Conservation (phyloP, 208 protist genomes). For the Endotrypanum monterogeii region DNA sequence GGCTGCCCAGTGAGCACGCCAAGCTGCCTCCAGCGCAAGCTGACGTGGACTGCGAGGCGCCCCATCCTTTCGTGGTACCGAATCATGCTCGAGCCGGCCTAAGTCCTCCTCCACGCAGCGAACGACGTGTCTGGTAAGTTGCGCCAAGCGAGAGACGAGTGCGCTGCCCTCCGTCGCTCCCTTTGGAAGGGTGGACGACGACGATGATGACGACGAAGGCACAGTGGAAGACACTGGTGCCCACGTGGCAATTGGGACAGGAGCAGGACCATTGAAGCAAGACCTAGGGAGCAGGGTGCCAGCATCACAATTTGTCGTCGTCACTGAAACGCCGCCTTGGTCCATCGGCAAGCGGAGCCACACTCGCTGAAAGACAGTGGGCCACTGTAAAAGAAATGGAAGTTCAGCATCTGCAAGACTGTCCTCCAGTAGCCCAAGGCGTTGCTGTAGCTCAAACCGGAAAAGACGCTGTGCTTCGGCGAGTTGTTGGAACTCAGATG, state of each 20-base stretch:
- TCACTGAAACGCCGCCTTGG: not conserved
- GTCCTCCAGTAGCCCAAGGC: constrained; percentile 79
- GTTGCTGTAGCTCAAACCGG: constrained; percentile 74
- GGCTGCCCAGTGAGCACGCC: constrained; percentile 29
- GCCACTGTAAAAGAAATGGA: constrained; percentile 59
- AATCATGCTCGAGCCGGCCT: constrained; percentile 2
- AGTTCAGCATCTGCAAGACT: constrained; percentile 67
- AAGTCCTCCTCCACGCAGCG: constrained; percentile 22
- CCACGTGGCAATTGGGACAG: not conserved
- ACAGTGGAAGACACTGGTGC: not conserved
- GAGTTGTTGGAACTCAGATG: constrained; percentile 26
- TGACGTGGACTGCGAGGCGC: constrained; percentile 25
- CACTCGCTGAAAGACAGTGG: constrained; percentile 49
- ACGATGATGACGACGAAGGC: no score
- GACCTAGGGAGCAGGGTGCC: not conserved
- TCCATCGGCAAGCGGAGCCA: constrained; percentile 56
- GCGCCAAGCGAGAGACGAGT: constrained; percentile 13
- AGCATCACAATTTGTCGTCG: not conserved
- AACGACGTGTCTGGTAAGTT: constrained; percentile 24
- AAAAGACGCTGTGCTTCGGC: constrained; percentile 51
- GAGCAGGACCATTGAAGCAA: not conserved
- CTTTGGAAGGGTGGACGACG: not conserved
- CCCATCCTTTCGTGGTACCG: constrained; percentile 8
- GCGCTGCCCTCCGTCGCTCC: not conserved
- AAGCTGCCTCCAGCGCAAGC: constrained; percentile 23